Conservation (phyloP, 2,329 filamentous ascomycete genomes). For the Xylaria sp. region DNA sequence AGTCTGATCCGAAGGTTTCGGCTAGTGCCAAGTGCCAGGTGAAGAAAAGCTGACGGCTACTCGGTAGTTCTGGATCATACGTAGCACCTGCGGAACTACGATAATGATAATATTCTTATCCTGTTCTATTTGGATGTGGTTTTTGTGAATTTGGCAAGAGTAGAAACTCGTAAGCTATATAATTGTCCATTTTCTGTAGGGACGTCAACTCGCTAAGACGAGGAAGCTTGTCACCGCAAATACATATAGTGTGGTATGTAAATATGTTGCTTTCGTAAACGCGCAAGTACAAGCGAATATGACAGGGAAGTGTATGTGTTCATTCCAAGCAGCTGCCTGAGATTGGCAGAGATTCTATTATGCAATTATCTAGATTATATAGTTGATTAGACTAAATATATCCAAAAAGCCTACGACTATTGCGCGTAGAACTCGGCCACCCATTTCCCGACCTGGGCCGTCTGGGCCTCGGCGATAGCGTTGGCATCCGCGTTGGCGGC, state of each 20-base stretch:
- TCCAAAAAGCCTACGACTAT: slow-evolving; percentile 40
- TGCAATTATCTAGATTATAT: slow-evolving; percentile 16
- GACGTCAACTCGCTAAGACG: neutral
- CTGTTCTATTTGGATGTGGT: neutral
- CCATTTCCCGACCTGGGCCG: slow-evolving; percentile 65
- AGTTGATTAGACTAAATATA: slow-evolving; percentile 22
- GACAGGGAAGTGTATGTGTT: too few relatives aligned
- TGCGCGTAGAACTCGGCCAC: slow-evolving; percentile 60
- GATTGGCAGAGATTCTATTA: neutral
- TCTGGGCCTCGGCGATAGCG: slow-evolving; percentile 61
- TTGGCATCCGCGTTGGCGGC: slow-evolving; percentile 61
- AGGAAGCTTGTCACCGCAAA: neutral
- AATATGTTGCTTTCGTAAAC: neutral
- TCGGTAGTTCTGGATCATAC: slow-evolving; percentile 1
- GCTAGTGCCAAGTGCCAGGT: slow-evolving; percentile 31
- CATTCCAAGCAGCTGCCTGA: neutral
- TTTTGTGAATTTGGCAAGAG: slow-evolving; percentile 1
- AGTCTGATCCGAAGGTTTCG: slow-evolving; percentile 52
- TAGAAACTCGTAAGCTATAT: neutral
- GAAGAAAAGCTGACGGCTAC: slow-evolving; percentile 21
- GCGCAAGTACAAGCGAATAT: too few relatives aligned
- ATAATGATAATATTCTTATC: neutral
- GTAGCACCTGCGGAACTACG: slow-evolving; percentile 2
- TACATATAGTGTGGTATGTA: neutral
- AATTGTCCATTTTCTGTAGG: neutral